These are phyloP conservation scores for Yamadazyma scolyti DNA, from an alignment of 805 yeast genomes.

Conservation along the genomic window DNA sequence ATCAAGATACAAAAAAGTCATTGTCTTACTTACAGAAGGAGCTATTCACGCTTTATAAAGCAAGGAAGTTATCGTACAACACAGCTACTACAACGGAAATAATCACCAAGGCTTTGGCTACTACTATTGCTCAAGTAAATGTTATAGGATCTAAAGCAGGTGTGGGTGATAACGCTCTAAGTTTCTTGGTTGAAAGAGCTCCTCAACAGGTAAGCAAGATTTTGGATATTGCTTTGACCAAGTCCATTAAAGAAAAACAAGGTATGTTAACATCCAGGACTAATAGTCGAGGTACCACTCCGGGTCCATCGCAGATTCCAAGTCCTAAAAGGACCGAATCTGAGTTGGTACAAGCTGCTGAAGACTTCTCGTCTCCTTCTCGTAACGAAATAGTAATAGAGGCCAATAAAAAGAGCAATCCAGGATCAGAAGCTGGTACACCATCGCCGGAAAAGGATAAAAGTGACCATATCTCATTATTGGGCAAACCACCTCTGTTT, in stretches of 20 bases:
- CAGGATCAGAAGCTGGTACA: not conserved
- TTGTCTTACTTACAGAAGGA: constrained; percentile 84
- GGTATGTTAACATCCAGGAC: constrained; percentile 17
- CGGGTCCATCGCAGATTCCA: constrained; percentile 15
- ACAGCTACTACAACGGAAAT: constrained; percentile 81
- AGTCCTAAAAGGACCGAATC: constrained; percentile 10
- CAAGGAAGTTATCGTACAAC: constrained; percentile 63
- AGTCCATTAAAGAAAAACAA: constrained; percentile 55
- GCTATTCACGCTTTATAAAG: constrained; percentile 73
- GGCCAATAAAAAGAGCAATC: constrained; percentile 3
- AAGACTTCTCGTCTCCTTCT: constrained; percentile 1
- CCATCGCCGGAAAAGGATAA: not conserved
- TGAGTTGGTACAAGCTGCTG: no score
- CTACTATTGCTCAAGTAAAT: constrained; percentile 86
- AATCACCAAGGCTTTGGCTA: constrained; percentile 85
- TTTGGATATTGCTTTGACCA: constrained; percentile 75
- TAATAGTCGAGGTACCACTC: constrained; percentile 19
- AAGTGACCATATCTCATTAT: constrained; percentile 2
- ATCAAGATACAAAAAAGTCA: constrained; percentile 66
- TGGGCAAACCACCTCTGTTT: constrained; percentile 22
- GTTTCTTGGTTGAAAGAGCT: constrained; percentile 73
- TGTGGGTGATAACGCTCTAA: constrained; percentile 71
- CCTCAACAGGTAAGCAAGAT: constrained; percentile 79
- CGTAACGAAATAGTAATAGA: constrained; percentile 5
- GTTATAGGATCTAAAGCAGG: constrained; percentile 86